Conservation (phyloP, 345 rosid species). For the Pugionium cornutum region DNA sequence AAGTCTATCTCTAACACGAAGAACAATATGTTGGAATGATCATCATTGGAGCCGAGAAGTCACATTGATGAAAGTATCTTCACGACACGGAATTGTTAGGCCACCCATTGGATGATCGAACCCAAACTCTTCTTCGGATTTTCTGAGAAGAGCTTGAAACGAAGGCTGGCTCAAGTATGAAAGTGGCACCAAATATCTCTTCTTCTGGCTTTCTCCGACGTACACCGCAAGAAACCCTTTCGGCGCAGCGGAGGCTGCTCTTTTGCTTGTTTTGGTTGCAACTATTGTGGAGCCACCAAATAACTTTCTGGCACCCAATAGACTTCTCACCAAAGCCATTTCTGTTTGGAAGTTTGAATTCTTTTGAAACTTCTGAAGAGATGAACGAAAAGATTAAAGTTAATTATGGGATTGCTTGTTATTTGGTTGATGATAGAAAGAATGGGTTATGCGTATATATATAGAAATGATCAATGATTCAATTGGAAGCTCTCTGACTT, state of each 20-base stretch:
- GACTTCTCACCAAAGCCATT: conserved; percentile 23
- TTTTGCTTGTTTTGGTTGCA: neutral
- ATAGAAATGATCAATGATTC: neutral
- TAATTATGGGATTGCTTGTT: conserved; percentile 3
- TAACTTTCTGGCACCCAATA: conserved; percentile 17
- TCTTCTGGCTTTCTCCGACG: conserved; percentile 49
- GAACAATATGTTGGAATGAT: no score
- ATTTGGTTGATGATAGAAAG: conserved; percentile 23
- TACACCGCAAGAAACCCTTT: conserved; percentile 53
- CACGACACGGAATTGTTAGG: conserved; percentile 51
- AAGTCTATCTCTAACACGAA: no score
- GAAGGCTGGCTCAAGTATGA: no score
- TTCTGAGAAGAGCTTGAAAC: no score
- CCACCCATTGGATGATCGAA: conserved; percentile 23
- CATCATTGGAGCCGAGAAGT: conserved; percentile 36
- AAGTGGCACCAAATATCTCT: no score
- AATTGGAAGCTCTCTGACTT: neutral
- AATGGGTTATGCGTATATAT: neutral
- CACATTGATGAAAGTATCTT: conserved; percentile 43
- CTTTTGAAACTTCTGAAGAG: neutral
- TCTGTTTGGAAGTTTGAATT: neutral
- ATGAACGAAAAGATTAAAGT: neutral
- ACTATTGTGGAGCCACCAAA: no score
- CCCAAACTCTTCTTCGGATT: no score
- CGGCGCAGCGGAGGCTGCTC: conserved; percentile 12